Base-by-base conservation (phyloP, 1,284 basidiomycete species). In the Melampsora medusae region DNA sequence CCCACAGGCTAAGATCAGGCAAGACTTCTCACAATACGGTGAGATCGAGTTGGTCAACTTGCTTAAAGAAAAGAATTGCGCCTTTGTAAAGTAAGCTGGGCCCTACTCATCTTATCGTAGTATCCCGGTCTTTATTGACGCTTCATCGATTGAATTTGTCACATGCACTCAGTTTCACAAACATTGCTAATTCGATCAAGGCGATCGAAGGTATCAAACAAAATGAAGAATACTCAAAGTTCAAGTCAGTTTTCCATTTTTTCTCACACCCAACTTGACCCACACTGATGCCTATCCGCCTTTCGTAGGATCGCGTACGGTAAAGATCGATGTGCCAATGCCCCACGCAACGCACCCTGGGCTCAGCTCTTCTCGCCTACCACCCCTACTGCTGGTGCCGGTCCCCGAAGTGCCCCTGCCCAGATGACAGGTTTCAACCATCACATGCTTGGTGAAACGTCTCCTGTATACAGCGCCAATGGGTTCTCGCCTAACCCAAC, bases 11-110 rank as follows among this genome's bases (percentile, higher is more conserved):
- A 61, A 96, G 78, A 93, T 97, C 79, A 65, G 67, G 33, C 73
- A 69, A 68, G 73, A 76, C 46, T 76, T 76, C 38, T 76, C 73
- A 16, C 73, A 76, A n/a, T 76, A 76, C 49, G 73, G 73, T 28
- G 73, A 76, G 42, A 76, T 76, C n/a, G 94, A 97, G 85, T 88
- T 96, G 77, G 90, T 97, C 84, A 97, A 97, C 84, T 93, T 92
- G 85, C 86, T 97, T 80, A 92, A 91, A 84, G 93, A 96, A 84
- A 97, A 97, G 90, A 92, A 93, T 84, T 95, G 92, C 81, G 92
- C 92, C 46, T 97, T 96, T 83, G 91, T 96, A 81, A 97, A 97
- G 86, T 97, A 28, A 59, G 77, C 31, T 33, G n/a, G 7, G 10
- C 50, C 25, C 48, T 48, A 28, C 42, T 46, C 56, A 10, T 1